Evolutionary conservation across 495 filamentous ascomycete genomes (phyloP), one percentile per base, ranked within the genome.

Genomic region (Penicillium angulare): DNA sequence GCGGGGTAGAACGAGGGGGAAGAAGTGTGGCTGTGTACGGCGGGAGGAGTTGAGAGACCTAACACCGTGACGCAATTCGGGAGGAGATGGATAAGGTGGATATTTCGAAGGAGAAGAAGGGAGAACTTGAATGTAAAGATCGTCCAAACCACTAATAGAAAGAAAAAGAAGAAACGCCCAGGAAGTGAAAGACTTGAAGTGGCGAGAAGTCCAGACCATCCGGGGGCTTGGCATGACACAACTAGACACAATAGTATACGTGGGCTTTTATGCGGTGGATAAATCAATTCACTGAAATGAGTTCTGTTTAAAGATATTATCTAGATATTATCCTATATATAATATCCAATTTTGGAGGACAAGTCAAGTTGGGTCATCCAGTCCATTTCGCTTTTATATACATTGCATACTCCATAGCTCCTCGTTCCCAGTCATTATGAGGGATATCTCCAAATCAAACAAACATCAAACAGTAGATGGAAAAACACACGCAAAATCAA

Each of bases 1-100:
- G 61, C 56, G 63, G 56, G 60, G 56, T 63, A 57, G 47, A 47
- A 52, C 52, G 53, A 49, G 60, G 57, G 33, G 47, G 47, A 32
- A 29, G 17, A 34, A 46, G 48, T 62, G 62, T 65, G 59, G 62
- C 60, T 60, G 50, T 55, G 53, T 21, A 45, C 40, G 48, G 40
- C 40, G 55, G 47, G n/a, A 17, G 39, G 15, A 50, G 26, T 31
- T 41, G 22, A 51, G 21, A 0, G 12, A 39, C 27, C 48, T n/a
- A n/a, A n/a, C n/a, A n/a, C n/a, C n/a, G n/a, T n/a, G n/a, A 33
- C 43, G 15, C 32, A 33, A 42, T 26, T 22, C 21, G 17, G 20
- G 29, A 49, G 26, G 13, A 34, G 47, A 31, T 35, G 39, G 24
- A 48, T n/a, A 26, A 39, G 43, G 20, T 43, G 34, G 18, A 33